Conservation (phyloP, 148 eudicot species). For the Vaccinium vitisidaea region DNA sequence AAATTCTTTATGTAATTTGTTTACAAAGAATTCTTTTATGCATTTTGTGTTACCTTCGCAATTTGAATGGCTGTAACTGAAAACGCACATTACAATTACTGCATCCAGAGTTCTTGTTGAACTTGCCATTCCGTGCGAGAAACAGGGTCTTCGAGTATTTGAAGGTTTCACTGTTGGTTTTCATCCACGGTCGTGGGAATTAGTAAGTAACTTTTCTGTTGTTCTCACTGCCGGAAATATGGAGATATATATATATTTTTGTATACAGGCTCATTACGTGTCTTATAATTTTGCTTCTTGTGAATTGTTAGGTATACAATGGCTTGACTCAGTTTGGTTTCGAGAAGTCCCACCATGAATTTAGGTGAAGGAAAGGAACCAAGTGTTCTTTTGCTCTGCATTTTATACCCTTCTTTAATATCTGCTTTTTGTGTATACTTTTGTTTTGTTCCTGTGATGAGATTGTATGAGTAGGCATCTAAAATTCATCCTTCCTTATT, state of each 20-base stretch:
- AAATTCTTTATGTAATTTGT: not conserved
- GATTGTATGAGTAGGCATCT: not conserved
- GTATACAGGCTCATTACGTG: not conserved
- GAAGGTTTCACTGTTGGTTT: constrained; percentile 92
- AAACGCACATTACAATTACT: constrained; percentile 14
- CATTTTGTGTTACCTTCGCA: not conserved
- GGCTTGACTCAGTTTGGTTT: constrained; percentile 90
- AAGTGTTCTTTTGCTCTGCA: constrained; percentile 4
- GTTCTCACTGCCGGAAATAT: not conserved
- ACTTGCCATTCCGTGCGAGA: constrained; percentile 90
- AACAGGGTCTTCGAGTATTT: constrained; percentile 75
- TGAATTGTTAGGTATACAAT: constrained; percentile 67
- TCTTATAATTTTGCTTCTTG: constrained; percentile 8
- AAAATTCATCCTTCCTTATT: constrained; percentile 2
- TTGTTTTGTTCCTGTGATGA: not conserved
- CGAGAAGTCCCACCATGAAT: constrained; percentile 65
- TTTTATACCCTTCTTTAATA: not conserved
- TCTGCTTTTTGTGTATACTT: not conserved
- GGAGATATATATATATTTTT: not conserved
- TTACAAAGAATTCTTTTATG: not conserved
- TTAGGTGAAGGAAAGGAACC: constrained; percentile 44
- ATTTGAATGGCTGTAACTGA: constrained; percentile 9
- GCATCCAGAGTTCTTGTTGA: constrained; percentile 67
- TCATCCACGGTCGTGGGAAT: constrained; percentile 90
- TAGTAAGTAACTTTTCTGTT: constrained; percentile 43